Conservation (phyloP, 345 rosid genomes). For the Nasturtium officinale region DNA sequence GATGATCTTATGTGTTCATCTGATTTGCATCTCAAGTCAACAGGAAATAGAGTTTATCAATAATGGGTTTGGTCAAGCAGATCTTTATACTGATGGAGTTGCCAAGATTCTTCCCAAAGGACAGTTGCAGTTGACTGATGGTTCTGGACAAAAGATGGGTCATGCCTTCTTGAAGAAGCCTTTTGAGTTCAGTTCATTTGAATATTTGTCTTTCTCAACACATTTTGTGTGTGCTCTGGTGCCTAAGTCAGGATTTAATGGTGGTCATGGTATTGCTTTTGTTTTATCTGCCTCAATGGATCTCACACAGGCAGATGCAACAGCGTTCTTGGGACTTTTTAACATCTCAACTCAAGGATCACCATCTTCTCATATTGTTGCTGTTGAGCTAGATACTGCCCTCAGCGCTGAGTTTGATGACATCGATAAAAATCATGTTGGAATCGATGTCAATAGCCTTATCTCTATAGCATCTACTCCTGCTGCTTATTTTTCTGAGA, state of each 20-base stretch:
- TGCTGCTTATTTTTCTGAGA: slow-evolving; percentile 46
- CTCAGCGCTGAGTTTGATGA: slow-evolving; percentile 51
- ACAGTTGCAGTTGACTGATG: slow-evolving; percentile 55
- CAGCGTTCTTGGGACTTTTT: slow-evolving; percentile 54
- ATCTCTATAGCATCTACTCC: slow-evolving; percentile 41
- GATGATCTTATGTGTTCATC: slow-evolving; percentile 29
- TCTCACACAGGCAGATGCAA: slow-evolving; percentile 25
- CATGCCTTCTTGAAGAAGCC: slow-evolving; percentile 54
- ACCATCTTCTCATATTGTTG: slow-evolving; percentile 51
- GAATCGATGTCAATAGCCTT: slow-evolving; percentile 58
- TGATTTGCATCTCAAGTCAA: slow-evolving; percentile 38
- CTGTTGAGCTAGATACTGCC: slow-evolving; percentile 64
- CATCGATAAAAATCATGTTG: slow-evolving; percentile 57
- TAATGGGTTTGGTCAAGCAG: slow-evolving; percentile 45
- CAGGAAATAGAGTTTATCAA: slow-evolving; percentile 37
- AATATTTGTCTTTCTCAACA: slow-evolving; percentile 43
- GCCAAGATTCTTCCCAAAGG: slow-evolving; percentile 49
- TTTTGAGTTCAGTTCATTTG: slow-evolving; percentile 32
- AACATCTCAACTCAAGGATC: slow-evolving; percentile 45
- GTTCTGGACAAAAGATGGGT: slow-evolving; percentile 39
- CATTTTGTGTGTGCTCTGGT: slow-evolving; percentile 49
- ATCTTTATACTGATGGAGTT: slow-evolving; percentile 44
- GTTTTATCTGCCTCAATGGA: slow-evolving; percentile 44
- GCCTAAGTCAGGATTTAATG: slow-evolving; percentile 24
- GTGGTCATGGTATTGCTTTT: slow-evolving; percentile 56